A percentile compares a stretch with the other conserved stretches of the same genome.
Evolutionary conservation across 2,329 filamentous ascomycete genomes (phyloP).

Genomic region (Aureobasidium sp.): DNA sequence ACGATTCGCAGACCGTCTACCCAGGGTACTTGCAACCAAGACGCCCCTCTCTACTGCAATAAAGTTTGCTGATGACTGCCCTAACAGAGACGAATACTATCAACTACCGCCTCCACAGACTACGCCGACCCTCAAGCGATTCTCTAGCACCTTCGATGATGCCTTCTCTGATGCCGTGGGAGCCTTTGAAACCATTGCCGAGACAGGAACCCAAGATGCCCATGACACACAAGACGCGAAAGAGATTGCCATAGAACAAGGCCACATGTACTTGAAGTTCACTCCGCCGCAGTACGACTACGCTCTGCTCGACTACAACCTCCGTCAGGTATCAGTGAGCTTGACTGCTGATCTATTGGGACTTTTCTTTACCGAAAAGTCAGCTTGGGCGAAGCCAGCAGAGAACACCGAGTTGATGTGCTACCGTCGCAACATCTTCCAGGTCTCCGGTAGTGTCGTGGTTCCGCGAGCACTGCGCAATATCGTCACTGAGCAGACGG

Average conservation of each 20-base stretch:
- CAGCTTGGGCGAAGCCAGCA: slow-evolving; percentile 55
- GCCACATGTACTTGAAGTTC: slow-evolving; percentile 50
- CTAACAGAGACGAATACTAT: slow-evolving; percentile 23
- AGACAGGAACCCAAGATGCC: slow-evolving; percentile 27
- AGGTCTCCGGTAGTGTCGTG: slow-evolving; percentile 84
- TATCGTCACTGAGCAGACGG: slow-evolving; percentile 73
- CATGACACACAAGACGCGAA: slow-evolving; percentile 41
- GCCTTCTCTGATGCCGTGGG: slow-evolving; percentile 43
- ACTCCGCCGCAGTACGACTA: slow-evolving; percentile 43
- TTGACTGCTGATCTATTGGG: slow-evolving; percentile 73
- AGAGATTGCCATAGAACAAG: slow-evolving; percentile 53
- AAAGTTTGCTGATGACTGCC: slow-evolving; percentile 14
- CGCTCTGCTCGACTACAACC: slow-evolving; percentile 57
- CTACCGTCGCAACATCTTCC: slow-evolving; percentile 91
- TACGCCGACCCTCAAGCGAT: slow-evolving; percentile 25
- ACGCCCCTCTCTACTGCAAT: not conserved
- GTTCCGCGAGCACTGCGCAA: slow-evolving; percentile 70
- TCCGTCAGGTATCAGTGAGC: slow-evolving; percentile 53
- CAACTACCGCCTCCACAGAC: slow-evolving; percentile 19
- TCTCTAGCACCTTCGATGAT: slow-evolving; percentile 36
- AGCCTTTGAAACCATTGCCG: slow-evolving; percentile 37
- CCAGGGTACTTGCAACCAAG: slow-evolving; percentile 42
- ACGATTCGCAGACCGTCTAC: slow-evolving; percentile 50
- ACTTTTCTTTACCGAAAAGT: slow-evolving; percentile 83
- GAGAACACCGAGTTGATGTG: slow-evolving; percentile 76